Conservation (phyloP, 163 green algal species). For the Trebouxiophyceae sp. region DNA sequence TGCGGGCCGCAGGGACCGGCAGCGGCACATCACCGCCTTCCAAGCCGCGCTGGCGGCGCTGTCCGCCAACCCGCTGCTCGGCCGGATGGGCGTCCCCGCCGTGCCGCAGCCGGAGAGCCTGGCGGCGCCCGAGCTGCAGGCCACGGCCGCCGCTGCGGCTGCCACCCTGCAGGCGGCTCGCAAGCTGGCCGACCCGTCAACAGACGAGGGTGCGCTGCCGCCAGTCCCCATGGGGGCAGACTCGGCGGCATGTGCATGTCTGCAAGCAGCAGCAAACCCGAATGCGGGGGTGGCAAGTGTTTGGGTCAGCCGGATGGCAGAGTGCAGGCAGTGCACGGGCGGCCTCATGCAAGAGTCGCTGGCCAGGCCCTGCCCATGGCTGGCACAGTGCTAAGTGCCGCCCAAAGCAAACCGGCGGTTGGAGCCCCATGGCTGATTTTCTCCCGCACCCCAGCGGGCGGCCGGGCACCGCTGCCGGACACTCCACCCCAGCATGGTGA, state of each 20-base stretch:
- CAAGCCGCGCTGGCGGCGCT: neutral
- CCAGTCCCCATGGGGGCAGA: too few relatives aligned
- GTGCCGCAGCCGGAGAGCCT: neutral
- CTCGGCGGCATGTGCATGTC: too few relatives aligned
- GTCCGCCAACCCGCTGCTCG: neutral
- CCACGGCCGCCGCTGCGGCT: neutral
- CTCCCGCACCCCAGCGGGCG: neutral
- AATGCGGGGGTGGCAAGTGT: too few relatives aligned
- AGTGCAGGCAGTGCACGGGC: too few relatives aligned
- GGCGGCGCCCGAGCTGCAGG: neutral
- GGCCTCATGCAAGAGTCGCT: neutral
- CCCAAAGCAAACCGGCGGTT: neutral
- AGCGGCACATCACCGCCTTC: neutral
- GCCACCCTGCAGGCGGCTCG: neutral
- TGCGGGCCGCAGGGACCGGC: slow-evolving; percentile 2
- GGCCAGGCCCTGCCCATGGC: neutral
- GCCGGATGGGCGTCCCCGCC: neutral
- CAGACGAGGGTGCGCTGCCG: too few relatives aligned
- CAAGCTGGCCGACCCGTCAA: too few relatives aligned
- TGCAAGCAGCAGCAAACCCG: too few relatives aligned
- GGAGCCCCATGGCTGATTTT: neutral
- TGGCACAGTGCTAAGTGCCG: neutral
- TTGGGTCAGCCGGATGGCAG: too few relatives aligned
- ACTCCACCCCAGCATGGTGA: too few relatives aligned
- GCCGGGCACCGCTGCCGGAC: neutral